Conservation (phyloP, 2,329 filamentous ascomycete species). For the Pseudogymnoascus sp. region DNA sequence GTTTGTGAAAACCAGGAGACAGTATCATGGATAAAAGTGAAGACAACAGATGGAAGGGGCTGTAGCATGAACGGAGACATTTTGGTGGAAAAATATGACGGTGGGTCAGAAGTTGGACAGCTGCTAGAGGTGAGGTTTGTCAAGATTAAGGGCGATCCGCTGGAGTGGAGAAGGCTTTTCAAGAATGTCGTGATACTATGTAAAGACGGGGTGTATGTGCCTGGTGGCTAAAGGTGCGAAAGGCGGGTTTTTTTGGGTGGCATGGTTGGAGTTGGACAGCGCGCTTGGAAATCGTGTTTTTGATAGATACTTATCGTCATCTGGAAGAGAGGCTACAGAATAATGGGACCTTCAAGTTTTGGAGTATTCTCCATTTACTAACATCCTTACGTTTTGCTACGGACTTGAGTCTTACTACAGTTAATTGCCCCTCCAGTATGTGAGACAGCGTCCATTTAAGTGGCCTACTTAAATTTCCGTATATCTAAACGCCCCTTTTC, state of each 20-base stretch:
- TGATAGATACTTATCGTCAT: constrained; percentile 1
- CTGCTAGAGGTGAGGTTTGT: constrained; percentile 81
- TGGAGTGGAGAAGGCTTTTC: constrained; percentile 95
- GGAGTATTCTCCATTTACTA: not conserved
- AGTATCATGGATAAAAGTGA: constrained; percentile 55
- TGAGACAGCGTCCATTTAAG: not conserved
- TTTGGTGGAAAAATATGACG: constrained; percentile 55
- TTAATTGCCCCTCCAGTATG: not conserved
- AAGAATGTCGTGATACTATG: constrained; percentile 87
- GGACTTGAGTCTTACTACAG: not conserved
- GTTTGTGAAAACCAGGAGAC: constrained; percentile 37
- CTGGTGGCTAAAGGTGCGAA: constrained; percentile 24
- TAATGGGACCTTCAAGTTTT: not conserved
- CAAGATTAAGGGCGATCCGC: constrained; percentile 88
- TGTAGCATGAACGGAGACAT: constrained; percentile 70
- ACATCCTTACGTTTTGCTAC: not conserved
- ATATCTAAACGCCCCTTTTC: not conserved
- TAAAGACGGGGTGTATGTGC: constrained; percentile 70
- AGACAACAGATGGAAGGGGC: constrained; percentile 61
- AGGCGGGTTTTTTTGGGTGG: not conserved
- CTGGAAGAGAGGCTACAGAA: not conserved
- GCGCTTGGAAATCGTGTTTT: not conserved
- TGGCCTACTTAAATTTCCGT: not conserved
- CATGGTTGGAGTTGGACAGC: not conserved
- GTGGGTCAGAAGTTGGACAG: constrained; percentile 33